phyloP scores from a whole-genome alignment of 768 basidiomycete genomes.

The Leccinum variicolor region DNA sequence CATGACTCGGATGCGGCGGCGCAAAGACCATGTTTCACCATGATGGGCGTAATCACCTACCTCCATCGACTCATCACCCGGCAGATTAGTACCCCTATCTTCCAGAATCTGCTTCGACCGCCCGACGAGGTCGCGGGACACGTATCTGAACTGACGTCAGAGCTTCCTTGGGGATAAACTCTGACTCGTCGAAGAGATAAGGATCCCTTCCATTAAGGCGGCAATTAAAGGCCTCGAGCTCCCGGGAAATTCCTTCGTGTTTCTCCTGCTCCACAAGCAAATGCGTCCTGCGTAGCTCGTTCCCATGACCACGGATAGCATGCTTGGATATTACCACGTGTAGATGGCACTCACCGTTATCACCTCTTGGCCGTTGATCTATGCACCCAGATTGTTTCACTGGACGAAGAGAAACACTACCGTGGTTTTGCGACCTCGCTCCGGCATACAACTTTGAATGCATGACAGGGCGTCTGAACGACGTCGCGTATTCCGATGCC shows the following conservation, averaged over 20 bases:
- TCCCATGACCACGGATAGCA: not conserved
- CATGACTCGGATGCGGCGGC: not conserved
- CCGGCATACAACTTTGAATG: not conserved
- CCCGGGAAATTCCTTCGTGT: conserved; percentile 1
- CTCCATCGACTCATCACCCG: not conserved
- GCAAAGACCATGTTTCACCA: not conserved
- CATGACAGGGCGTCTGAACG: not conserved
- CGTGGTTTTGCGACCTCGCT: not conserved
- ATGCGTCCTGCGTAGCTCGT: not conserved
- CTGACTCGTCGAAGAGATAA: not conserved
- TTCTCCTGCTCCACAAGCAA: not conserved
- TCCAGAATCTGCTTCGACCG: not conserved
- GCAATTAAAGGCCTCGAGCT: not conserved
- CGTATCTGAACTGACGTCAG: not conserved
- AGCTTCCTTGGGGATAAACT: not conserved
- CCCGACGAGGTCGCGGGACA: not conserved
- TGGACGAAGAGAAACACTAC: not conserved
- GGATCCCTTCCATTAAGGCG: not conserved
- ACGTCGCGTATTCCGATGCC: not conserved
- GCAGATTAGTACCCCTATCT: not conserved
- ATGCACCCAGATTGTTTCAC: not conserved
- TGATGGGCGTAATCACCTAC: not conserved
- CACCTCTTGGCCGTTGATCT: not conserved
- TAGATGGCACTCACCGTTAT: not conserved
- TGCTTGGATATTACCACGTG: not conserved